Base-by-base conservation (phyloP, 805 yeast genomes). In the Ogataea zsoltii region DNA sequence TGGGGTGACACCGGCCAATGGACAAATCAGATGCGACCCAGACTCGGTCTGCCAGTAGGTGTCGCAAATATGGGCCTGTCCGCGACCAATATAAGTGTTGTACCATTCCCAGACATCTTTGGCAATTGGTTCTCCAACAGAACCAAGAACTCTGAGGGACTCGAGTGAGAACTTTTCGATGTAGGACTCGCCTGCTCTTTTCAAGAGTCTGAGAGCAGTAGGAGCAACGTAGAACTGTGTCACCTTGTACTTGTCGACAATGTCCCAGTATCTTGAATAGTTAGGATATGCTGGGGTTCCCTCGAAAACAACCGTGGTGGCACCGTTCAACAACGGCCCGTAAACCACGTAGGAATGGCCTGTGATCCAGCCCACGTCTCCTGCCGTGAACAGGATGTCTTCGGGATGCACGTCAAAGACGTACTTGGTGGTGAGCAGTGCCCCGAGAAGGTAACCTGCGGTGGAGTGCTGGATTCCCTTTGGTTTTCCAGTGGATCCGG, bases 1-100 rank as follows among this genome's bases (percentile, higher is more conserved):
- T 57, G 92, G 89, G 18, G 88, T 81, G 33, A 84, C 76, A 56
- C 83, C 84, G 39, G 94, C 89, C 48, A 87, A 64, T 48, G 92
- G 90, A 33, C 90, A 77, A 49, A 87, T 79, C 62, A 87, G 71
- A 62, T 86, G 94, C 38, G 91, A 81, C 36, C 94, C 94, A 13
- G 88, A 80, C 68, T 87, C 96, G 3, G 96, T 87, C 72, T 85
- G 91, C 95, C 95, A 87, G 74, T 85, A 86, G 30, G 96, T 87
- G 68, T 87, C 96, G 59, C 84, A 74, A 51, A 87, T 79, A 63
- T 85, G 84, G 58, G 86, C 79, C 64, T 83, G 71, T 42, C 79
- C 77, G 62, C 79, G 77, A 58, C 92, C 94, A 57, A 85, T 79
- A 56, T 76, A 72, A 53, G 82, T 84, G 61, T 80, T 78, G 65